Evolutionary conservation across 1,139 yeast species (phyloP).

Genomic region (Scheffersomyces titani): DNA sequence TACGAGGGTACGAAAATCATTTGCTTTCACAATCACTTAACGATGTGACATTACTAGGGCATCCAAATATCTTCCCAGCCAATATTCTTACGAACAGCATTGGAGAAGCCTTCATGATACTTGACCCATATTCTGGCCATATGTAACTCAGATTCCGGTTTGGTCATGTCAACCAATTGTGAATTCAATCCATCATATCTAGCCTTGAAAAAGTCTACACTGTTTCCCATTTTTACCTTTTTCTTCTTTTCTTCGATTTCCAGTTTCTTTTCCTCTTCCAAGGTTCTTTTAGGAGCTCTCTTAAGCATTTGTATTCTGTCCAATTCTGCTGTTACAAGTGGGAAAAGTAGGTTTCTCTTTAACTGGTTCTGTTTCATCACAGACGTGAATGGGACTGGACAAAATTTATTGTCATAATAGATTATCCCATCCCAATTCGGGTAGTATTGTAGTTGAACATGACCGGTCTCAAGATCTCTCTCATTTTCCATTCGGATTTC

Average conservation of each 20-base stretch:
- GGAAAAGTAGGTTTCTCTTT: constrained; percentile 38
- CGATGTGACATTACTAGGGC: too few relatives aligned
- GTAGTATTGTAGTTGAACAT: constrained; percentile 27
- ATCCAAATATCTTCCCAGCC: constrained; percentile 76
- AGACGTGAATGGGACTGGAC: constrained; percentile 15
- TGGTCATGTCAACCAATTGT: constrained; percentile 16
- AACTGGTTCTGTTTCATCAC: constrained; percentile 26
- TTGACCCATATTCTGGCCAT: constrained; percentile 77
- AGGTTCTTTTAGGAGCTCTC: constrained; percentile 9
- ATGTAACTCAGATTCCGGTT: constrained; percentile 4
- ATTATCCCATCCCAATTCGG: constrained; percentile 42
- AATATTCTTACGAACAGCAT: constrained; percentile 86
- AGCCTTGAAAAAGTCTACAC: constrained; percentile 43
- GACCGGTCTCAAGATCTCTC: constrained; percentile 36
- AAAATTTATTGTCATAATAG: constrained; percentile 23
- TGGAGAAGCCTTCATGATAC: constrained; percentile 90
- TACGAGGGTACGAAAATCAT: too few relatives aligned
- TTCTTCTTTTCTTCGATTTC: constrained; percentile 24
- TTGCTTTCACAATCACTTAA: too few relatives aligned
- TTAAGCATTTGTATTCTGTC: constrained; percentile 30
- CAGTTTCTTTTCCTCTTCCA: constrained; percentile 21
- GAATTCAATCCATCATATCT: constrained; percentile 36
- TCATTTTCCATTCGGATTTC: constrained; percentile 33
- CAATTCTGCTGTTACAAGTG: constrained; percentile 41
- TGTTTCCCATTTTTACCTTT: constrained; percentile 22